These are phyloP conservation scores for Solanum appendiculatum DNA, from an alignment of 257 asterid genomes.

Conservation along the genomic window DNA sequence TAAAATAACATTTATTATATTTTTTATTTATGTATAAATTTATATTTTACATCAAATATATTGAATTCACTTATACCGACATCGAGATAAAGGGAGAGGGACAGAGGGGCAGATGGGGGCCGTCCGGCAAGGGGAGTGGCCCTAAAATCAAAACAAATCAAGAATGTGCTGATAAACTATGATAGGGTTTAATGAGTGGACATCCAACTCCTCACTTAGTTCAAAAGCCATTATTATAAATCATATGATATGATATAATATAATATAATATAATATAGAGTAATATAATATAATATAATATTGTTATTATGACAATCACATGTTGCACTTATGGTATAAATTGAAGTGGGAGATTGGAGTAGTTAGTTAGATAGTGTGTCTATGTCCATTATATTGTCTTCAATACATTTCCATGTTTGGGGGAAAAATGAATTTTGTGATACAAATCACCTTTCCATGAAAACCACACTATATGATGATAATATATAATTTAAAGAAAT, in stretches of 20 bases:
- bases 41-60: no score
- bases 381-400: not conserved
- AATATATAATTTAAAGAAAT: no score
- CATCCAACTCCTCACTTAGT: not conserved
- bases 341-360: no score
- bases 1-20: no score
- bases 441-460: no score
- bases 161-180: not conserved
- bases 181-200: not conserved
- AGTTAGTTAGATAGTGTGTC: not conserved
- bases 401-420: no score
- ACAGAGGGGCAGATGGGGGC: not conserved
- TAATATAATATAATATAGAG: no score
- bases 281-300: no score
- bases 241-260: not conserved
- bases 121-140: conserved; percentile 12
- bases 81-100: not conserved
- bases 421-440: no score
- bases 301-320: not conserved
- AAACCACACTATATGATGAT: no score
- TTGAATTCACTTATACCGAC: not conserved
- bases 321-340: not conserved
- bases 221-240: not conserved
- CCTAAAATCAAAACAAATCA: not conserved
- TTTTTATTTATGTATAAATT: no score